Base-by-base conservation (phyloP, 495 filamentous ascomycete genomes). In the Podospora bellae-mahoneyi region DNA sequence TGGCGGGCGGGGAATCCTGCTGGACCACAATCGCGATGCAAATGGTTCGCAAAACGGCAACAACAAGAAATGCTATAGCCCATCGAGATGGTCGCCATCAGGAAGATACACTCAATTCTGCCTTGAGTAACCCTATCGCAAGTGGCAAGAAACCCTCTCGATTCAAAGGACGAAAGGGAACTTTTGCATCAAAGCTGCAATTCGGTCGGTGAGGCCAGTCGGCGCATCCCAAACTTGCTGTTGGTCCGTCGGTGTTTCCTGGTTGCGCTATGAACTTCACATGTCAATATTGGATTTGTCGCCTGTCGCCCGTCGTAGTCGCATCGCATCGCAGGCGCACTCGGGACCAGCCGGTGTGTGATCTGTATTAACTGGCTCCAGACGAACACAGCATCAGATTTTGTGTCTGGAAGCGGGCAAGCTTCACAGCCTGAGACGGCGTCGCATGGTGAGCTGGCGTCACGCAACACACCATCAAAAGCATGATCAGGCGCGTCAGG, bases 391-490 rank as follows among this genome's bases (percentile, higher is more conserved):
- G 13, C 39, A 48, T 48, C 39, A 13, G 39, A 48, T 48, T 48
- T 48, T n/a, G 56, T 58, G 27, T 13, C 59, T 61, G 23, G 59
- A 30, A 61, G 30, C 6, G 59, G 59, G 13, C 59, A 61, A 61
- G 59, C 59, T 26, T 28, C 26, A 32, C 39, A 48, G 13, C 6
- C 39, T 48, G 39, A 48, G 39, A 48, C 15, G 39, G 5, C 13
- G 39, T 48, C 39, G 39, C 39, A 48, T 48, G 39, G 39, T 48
- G 39, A 48, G 39, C 39, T 48, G 39, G 39, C 39, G 13, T 13
- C 39, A 48, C 39, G 39, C 39, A 48, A 13, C 5, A 10, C 39
- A 48, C 39, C 39, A 48, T 48, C 39, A 48, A 48, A 18, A 48
- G 39, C 9, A 48, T 48, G 39, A 48, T 48, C 39, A 48, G 39